Conservation (phyloP, 768 basidiomycete genomes). For the Boletus tomentosulus region DNA sequence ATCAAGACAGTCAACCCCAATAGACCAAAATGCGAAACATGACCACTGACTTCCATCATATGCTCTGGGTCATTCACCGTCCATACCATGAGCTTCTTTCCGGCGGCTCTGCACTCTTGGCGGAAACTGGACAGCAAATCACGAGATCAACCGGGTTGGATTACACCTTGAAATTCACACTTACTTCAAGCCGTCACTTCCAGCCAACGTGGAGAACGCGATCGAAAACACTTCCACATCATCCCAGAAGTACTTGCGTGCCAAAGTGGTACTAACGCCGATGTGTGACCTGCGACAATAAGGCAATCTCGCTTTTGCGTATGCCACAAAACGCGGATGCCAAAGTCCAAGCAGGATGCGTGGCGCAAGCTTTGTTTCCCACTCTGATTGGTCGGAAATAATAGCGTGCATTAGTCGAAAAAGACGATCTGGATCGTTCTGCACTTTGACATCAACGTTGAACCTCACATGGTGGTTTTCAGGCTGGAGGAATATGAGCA, state of each 20-base stretch:
- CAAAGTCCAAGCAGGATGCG: conserved; percentile 79
- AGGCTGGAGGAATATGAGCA: conserved; percentile 38
- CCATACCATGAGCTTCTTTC: conserved; percentile 91
- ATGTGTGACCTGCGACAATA: conserved; percentile 87
- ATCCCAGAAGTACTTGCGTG: conserved; percentile 86
- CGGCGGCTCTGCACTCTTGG: conserved; percentile 68
- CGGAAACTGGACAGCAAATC: conserved; percentile 55
- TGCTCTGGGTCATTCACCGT: conserved; percentile 88
- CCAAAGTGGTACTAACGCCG: conserved; percentile 64
- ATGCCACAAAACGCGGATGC: conserved; percentile 86
- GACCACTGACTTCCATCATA: conserved; percentile 76
- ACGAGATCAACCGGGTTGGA: conserved; percentile 2
- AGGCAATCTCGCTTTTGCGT: conserved; percentile 71
- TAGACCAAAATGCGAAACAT: background rate
- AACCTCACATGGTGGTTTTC: conserved; percentile 74
- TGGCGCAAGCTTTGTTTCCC: conserved; percentile 74
- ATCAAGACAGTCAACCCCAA: conserved; percentile 2
- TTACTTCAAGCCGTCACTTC: conserved; percentile 69
- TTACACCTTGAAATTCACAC: conserved; percentile 5
- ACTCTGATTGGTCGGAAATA: conserved; percentile 60
- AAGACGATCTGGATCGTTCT: conserved; percentile 85
- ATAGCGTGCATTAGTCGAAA: conserved; percentile 73
- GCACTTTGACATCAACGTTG: conserved; percentile 91
- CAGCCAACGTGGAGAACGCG: conserved; percentile 66
- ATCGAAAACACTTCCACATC: conserved; percentile 86